Percentiles rank a stretch among this genome's conserved stretches.
These are phyloP conservation scores for Tolypocladium album DNA, from an alignment of 2,329 filamentous ascomycete genomes.

Conservation along the genomic window DNA sequence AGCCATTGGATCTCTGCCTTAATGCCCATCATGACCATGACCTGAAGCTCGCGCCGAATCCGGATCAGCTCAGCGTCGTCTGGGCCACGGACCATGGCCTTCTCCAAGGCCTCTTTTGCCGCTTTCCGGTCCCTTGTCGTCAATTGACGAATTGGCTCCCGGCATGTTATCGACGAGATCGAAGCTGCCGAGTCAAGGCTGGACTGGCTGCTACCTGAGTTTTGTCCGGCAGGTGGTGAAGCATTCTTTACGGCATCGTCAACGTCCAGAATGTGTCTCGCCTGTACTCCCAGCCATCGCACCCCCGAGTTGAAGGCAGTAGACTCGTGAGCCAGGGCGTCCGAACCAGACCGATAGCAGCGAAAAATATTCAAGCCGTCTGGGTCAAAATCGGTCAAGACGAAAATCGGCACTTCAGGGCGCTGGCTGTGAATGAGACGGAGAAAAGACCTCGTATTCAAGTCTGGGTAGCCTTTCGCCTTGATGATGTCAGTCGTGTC, in stretches of 20 bases:
- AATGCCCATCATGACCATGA: conserved; percentile 61
- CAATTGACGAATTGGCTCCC: conserved; percentile 26
- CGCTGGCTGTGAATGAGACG: conserved; percentile 35
- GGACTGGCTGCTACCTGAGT: conserved; percentile 2
- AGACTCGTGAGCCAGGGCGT: conserved; percentile 48
- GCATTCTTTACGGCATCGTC: not conserved
- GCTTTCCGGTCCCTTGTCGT: conserved; percentile 46
- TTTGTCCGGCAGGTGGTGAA: not conserved
- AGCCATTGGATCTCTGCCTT: conserved; percentile 72
- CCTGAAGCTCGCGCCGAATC: conserved; percentile 49
- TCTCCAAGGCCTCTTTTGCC: conserved; percentile 42
- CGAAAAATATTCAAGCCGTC: conserved; percentile 64
- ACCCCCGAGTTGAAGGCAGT: conserved; percentile 38
- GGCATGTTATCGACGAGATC: conserved; percentile 15
- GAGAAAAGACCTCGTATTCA: conserved; percentile 58
- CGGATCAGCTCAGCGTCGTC: conserved; percentile 21
- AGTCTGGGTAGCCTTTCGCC: conserved; percentile 76
- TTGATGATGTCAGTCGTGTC: conserved; percentile 18
- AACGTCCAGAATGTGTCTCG: conserved; percentile 23
- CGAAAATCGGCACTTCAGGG: conserved; percentile 46
- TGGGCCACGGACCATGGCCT: conserved; percentile 16
- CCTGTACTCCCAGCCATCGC: conserved; percentile 53
- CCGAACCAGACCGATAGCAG: conserved; percentile 65
- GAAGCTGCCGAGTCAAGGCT: conserved; percentile 3
- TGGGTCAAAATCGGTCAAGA: conserved; percentile 65